phyloP scores from a whole-genome alignment of 352 stramenopile species.

The Sclerospora graminicola region DNA sequence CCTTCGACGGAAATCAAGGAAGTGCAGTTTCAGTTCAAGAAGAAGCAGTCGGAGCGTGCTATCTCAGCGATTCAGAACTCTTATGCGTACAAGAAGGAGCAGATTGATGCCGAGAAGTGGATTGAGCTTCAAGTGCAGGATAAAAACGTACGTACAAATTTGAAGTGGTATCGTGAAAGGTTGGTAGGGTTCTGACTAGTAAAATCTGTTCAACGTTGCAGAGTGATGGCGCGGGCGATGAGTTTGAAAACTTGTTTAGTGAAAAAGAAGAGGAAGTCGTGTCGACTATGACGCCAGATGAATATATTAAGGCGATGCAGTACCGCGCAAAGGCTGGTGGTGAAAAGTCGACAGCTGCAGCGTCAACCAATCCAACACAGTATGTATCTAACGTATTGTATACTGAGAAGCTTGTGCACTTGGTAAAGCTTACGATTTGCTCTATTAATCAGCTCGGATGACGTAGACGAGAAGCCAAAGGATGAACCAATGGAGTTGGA shows the following conservation, averaged over 20 bases:
- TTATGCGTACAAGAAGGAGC: constrained; percentile 75
- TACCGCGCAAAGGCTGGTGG: constrained; percentile 36
- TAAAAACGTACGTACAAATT: constrained; percentile 33
- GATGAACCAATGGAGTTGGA: constrained; percentile 35
- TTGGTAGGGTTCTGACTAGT: constrained; percentile 1
- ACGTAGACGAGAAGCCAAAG: constrained; percentile 30
- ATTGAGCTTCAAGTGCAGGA: constrained; percentile 60
- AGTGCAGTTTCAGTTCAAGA: constrained; percentile 84
- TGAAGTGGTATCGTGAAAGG: background rate
- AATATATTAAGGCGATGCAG: constrained; percentile 69
- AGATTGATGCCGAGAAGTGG: constrained; percentile 75
- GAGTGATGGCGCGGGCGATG: constrained; percentile 36
- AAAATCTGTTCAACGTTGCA: constrained; percentile 1
- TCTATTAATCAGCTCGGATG: constrained; percentile 10
- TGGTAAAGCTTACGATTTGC: background rate
- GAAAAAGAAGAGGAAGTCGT: constrained; percentile 68
- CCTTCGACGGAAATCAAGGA: constrained; percentile 52
- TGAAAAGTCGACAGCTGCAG: constrained; percentile 10
- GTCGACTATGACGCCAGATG: constrained; percentile 49
- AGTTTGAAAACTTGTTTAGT: constrained; percentile 80
- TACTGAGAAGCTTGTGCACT: background rate
- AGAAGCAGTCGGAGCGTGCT: constrained; percentile 73
- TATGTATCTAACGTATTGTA: constrained; percentile 1
- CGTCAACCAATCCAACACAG: constrained; percentile 14
- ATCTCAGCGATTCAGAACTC: constrained; percentile 76